A percentile compares a stretch with the other conserved stretches of the same genome.
phyloP scores from a whole-genome alignment of 192 early-diverging fungal species.

The Kickxella alabastrina region DNA sequence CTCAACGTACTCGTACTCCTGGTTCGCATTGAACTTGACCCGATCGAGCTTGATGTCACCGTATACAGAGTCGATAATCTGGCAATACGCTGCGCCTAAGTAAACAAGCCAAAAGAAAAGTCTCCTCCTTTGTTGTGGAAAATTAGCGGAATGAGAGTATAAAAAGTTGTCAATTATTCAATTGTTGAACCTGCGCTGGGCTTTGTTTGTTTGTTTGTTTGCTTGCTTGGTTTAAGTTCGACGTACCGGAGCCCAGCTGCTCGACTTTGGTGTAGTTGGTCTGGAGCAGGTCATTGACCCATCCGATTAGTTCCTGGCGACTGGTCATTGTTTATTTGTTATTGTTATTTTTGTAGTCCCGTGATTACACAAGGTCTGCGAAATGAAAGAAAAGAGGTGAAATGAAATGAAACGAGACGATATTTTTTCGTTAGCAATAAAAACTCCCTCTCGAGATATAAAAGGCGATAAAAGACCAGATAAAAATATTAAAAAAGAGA shows the following conservation, averaged over 20 bases:
- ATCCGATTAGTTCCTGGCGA: constrained; percentile 85
- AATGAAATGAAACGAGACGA: neutral
- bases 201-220: constrained; percentile 1
- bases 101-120: neutral
- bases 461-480: no score
- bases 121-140: no score
- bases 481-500: neutral
- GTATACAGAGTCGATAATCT: constrained; percentile 75
- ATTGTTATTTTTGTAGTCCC: constrained; percentile 10
- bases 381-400: neutral
- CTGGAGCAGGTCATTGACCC: constrained; percentile 92
- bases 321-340: constrained; percentile 61
- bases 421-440: no score
- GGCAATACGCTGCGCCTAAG: constrained; percentile 68
- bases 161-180: no score
- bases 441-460: no score
- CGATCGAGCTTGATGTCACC: constrained; percentile 78
- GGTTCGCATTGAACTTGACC: constrained; percentile 93
- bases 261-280: constrained; percentile 91
- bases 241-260: constrained; percentile 84
- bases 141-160: no score
- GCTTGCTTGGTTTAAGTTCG: neutral
- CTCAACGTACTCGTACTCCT: constrained; percentile 92
- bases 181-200: neutral
- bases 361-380: no score